A percentile compares a stretch with the other conserved stretches of the same genome.
Conservation (phyloP, 306 rosid species). For the Trichosanthes truncata region DNA sequence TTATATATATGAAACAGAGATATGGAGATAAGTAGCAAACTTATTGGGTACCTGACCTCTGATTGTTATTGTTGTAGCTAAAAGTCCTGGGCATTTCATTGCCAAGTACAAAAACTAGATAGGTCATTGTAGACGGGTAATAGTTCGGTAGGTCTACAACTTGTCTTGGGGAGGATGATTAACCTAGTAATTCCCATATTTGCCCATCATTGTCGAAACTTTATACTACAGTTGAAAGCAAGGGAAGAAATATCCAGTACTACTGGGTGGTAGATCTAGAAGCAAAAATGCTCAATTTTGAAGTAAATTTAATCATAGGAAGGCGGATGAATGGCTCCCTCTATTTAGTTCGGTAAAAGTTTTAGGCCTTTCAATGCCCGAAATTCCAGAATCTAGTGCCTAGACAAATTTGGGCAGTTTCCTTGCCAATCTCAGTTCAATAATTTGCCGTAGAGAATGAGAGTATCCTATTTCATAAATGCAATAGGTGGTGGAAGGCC, state of each 20-base stretch:
- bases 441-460: neutral
- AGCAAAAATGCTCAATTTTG: neutral
- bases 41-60: neutral
- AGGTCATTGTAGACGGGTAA: neutral
- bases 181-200: neutral
- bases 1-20: too few species aligned
- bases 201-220: neutral
- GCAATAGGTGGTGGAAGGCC: neutral
- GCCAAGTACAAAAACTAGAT: neutral
- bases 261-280: neutral
- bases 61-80: neutral
- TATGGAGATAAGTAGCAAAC: neutral
- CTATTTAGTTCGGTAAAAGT: neutral
- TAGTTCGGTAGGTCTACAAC: neutral
- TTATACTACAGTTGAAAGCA: neutral
- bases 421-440: neutral
- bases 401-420: neutral
- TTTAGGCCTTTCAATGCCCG: neutral
- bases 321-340: neutral
- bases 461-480: neutral
- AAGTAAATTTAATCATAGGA: neutral
- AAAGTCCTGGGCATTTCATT: neutral
- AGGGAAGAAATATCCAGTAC: neutral
- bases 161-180: neutral
- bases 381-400: neutral